Conservation (phyloP, 2,329 filamentous ascomycete species). For the Pestalotiopsis sp. region DNA sequence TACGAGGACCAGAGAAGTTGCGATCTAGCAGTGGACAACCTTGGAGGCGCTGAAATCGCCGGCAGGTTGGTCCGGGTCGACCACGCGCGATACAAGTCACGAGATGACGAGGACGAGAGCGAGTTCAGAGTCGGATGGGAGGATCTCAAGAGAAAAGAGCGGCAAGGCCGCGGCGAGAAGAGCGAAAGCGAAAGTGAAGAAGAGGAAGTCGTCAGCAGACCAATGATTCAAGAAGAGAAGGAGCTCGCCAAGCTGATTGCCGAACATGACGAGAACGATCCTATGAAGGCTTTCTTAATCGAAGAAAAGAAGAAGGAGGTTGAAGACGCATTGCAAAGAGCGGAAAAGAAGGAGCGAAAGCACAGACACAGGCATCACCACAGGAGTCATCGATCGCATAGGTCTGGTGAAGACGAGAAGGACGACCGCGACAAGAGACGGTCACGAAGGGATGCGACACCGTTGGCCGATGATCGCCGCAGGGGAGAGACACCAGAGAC, state of each 20-base stretch:
- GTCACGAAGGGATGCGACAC: slow-evolving; percentile 41
- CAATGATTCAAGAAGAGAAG: slow-evolving; percentile 77
- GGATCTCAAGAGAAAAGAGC: slow-evolving; percentile 57
- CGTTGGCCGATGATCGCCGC: slow-evolving; percentile 22
- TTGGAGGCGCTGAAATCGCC: slow-evolving; percentile 82
- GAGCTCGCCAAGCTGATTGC: slow-evolving; percentile 76
- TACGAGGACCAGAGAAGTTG: slow-evolving; percentile 98
- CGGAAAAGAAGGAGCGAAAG: slow-evolving; percentile 51
- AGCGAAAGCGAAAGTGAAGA: slow-evolving; percentile 45
- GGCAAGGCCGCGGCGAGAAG: slow-evolving; percentile 27
- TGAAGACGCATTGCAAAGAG: slow-evolving; percentile 65
- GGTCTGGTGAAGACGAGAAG: slow-evolving; percentile 26
- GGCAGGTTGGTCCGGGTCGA: slow-evolving; percentile 85
- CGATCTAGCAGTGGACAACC: slow-evolving; percentile 93
- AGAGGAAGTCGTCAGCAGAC: slow-evolving; percentile 47
- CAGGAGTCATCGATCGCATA: slow-evolving; percentile 46
- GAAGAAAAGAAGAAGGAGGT: slow-evolving; percentile 92
- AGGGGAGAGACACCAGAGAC: slow-evolving; percentile 31
- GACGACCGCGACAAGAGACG: slow-evolving; percentile 24
- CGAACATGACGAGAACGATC: slow-evolving; percentile 92
- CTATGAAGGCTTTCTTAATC: slow-evolving; percentile 91
- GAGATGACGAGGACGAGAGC: slow-evolving; percentile 73
- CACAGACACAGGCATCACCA: slow-evolving; percentile 44
- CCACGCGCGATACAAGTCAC: slow-evolving; percentile 87
- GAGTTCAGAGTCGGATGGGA: slow-evolving; percentile 62